phyloP scores from a whole-genome alignment of 1,139 yeast species.

The Spencermartinsiella ligniputridi region DNA sequence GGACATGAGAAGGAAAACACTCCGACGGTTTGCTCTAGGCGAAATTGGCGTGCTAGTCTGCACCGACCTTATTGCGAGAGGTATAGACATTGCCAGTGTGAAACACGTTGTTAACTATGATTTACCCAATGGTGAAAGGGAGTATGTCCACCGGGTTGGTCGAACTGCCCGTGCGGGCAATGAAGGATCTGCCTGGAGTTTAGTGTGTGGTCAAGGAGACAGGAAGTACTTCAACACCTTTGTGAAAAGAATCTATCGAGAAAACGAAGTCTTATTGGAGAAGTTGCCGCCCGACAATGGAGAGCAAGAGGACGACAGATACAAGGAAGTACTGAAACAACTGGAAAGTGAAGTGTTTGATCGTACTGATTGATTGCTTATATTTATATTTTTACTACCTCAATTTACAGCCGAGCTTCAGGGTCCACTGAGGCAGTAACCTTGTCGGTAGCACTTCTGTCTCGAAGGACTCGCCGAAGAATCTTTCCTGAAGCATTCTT shows the following conservation, averaged over 20 bases:
- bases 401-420: neutral
- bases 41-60: slow-evolving; percentile 60
- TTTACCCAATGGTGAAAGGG: slow-evolving; percentile 81
- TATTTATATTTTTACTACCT: too few species aligned
- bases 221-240: slow-evolving; percentile 52
- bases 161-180: slow-evolving; percentile 93
- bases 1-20: slow-evolving; percentile 32
- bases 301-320: slow-evolving; percentile 31
- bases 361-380: too few species aligned
- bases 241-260: slow-evolving; percentile 27
- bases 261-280: slow-evolving; percentile 12
- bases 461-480: slow-evolving; percentile 27
- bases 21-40: slow-evolving; percentile 54
- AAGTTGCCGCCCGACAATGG: slow-evolving; percentile 10
- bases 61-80: slow-evolving; percentile 93
- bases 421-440: neutral
- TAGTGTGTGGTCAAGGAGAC: slow-evolving; percentile 75
- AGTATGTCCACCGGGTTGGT: slow-evolving; percentile 93
- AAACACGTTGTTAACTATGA: slow-evolving; percentile 84
- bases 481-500: slow-evolving; percentile 37
- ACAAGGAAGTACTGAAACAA: slow-evolving; percentile 41
- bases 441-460: slow-evolving; percentile 14
- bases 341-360: slow-evolving; percentile 42
- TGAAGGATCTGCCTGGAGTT: slow-evolving; percentile 64
- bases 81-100: slow-evolving; percentile 74